A percentile compares a stretch with the other conserved stretches of the same genome.
These are phyloP conservation scores for Cladosporium austrohemisphaericum DNA, from an alignment of 2,329 filamentous ascomycete genomes.

Conservation along the genomic window DNA sequence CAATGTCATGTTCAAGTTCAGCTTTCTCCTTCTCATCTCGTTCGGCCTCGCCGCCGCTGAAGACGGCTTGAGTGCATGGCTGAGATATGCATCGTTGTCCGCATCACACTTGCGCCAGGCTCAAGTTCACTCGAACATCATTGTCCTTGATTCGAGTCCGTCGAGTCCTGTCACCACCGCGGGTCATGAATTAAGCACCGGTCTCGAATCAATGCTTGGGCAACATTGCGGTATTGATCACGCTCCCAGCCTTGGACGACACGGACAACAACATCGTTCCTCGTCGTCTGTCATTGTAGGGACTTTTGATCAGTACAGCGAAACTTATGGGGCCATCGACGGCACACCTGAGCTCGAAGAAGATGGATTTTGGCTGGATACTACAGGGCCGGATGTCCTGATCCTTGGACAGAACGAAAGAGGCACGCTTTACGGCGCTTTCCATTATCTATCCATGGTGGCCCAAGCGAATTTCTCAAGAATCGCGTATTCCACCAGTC, in stretches of 20 bases:
- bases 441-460: constrained; percentile 64
- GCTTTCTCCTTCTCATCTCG: neutral
- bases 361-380: constrained; percentile 61
- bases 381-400: constrained; percentile 44
- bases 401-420: constrained; percentile 65
- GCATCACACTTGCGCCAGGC: constrained; percentile 34
- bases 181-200: constrained; percentile 50
- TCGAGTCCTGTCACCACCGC: constrained; percentile 57
- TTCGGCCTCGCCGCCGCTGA: constrained; percentile 48
- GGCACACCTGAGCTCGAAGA: constrained; percentile 43
- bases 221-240: constrained; percentile 28
- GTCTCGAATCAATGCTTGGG: constrained; percentile 55
- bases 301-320: constrained; percentile 44
- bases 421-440: constrained; percentile 65
- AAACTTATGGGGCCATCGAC: constrained; percentile 33
- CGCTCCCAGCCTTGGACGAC: constrained; percentile 22
- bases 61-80: constrained; percentile 59
- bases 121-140: constrained; percentile 46
- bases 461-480: constrained; percentile 54
- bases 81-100: constrained; percentile 58
- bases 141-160: constrained; percentile 47
- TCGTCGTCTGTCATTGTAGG: constrained; percentile 46
- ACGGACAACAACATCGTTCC: no score
- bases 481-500: constrained; percentile 51
- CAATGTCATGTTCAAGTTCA: no score